Conservation (phyloP, 2,329 filamentous ascomycete genomes). For the Leptographium galeiforme region DNA sequence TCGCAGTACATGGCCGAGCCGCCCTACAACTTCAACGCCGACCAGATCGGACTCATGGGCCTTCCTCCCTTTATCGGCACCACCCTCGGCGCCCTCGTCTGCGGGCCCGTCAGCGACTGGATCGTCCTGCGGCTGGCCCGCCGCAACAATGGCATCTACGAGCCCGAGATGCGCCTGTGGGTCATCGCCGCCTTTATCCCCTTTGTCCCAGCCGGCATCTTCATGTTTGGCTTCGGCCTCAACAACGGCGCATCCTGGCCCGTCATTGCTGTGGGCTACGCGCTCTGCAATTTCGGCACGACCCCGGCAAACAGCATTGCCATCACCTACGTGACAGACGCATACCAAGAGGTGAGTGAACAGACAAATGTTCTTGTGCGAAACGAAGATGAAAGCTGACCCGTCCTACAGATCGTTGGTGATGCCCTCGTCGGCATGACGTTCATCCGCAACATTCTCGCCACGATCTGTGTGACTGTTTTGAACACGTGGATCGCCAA, state of each 20-base stretch:
- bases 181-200: background rate
- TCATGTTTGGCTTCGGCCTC: constrained; percentile 1
- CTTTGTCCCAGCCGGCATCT: background rate
- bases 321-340: constrained; percentile 1
- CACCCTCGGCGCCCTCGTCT: background rate
- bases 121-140: background rate
- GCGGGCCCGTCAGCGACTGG: constrained; percentile 3
- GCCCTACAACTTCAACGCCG: background rate
- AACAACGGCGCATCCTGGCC: background rate
- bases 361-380: background rate
- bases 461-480: background rate
- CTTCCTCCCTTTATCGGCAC: constrained; percentile 1
- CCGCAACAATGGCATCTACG: background rate
- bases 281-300: background rate
- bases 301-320: background rate
- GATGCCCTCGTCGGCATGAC: background rate
- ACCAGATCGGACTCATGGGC: constrained; percentile 3
- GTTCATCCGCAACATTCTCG: background rate
- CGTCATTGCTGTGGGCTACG: background rate
- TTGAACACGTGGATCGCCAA: background rate
- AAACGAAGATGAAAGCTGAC: background rate
- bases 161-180: constrained; percentile 3
- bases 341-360: constrained; percentile 1
- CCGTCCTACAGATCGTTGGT: background rate
- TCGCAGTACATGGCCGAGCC: background rate